Evolutionary conservation across 805 yeast species (phyloP).

Genomic region (Middelhovenomyces tepae): DNA sequence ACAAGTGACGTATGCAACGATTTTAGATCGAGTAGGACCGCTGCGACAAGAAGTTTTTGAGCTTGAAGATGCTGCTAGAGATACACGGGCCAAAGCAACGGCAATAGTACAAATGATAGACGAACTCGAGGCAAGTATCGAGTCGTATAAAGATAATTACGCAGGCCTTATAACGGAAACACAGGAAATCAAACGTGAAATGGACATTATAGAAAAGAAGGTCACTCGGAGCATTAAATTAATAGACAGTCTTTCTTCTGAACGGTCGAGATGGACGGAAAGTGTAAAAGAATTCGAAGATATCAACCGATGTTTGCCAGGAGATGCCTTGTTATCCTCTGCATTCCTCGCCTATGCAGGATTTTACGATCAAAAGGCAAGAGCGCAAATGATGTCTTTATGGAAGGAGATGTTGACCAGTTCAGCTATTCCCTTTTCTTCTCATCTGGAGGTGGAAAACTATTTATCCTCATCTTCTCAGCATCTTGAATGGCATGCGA

Average conservation of each 20-base stretch:
- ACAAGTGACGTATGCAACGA: slow-evolving; percentile 67
- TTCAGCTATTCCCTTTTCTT: slow-evolving; percentile 3
- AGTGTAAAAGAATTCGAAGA: slow-evolving; percentile 44
- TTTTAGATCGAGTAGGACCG: slow-evolving; percentile 67
- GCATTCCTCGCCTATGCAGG: slow-evolving; percentile 59
- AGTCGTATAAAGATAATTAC: slow-evolving; percentile 55
- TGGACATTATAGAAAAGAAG: slow-evolving; percentile 50
- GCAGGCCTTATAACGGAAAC: slow-evolving; percentile 69
- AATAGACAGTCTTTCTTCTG: slow-evolving; percentile 54
- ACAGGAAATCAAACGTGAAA: slow-evolving; percentile 65
- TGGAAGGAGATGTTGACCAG: slow-evolving; percentile 31
- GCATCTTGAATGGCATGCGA: slow-evolving; percentile 41
- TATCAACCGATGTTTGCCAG: slow-evolving; percentile 43
- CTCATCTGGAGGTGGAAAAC: slow-evolving; percentile 25
- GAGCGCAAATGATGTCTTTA: slow-evolving; percentile 29
- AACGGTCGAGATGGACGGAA: slow-evolving; percentile 65
- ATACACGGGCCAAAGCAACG: slow-evolving; percentile 55
- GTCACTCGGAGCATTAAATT: slow-evolving; percentile 55
- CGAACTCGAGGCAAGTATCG: slow-evolving; percentile 66
- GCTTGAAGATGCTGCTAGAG: slow-evolving; percentile 52
- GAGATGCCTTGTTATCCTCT: slow-evolving; percentile 58
- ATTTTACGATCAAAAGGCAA: slow-evolving; percentile 38
- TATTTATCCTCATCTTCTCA: slow-evolving; percentile 36
- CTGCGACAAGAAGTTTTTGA: slow-evolving; percentile 52
- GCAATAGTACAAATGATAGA: slow-evolving; percentile 77